Percentiles rank a stretch among this genome's conserved stretches.
phyloP scores from a whole-genome alignment of 1,139 yeast species.

The Pichia sp. region DNA sequence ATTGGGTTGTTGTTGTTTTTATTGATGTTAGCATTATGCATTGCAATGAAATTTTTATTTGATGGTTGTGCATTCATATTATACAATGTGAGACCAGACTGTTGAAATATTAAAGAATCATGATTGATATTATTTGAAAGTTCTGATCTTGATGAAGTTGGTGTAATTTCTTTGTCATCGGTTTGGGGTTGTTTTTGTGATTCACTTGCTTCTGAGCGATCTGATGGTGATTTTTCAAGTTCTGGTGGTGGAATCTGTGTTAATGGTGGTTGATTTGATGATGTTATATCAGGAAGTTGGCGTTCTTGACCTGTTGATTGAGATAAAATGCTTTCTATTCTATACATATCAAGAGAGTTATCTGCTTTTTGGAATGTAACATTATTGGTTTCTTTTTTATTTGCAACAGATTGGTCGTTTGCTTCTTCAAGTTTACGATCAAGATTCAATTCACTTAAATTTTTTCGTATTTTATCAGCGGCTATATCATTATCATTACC shows the following conservation, averaged over 20 bases:
- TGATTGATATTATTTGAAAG: conserved; percentile 1
- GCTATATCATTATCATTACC: not conserved
- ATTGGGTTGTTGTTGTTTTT: not conserved
- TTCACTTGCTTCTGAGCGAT: not conserved
- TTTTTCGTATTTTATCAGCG: not conserved
- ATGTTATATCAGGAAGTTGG: conserved; percentile 19
- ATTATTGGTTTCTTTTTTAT: not conserved
- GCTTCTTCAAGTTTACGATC: not conserved
- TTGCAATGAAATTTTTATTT: conserved; percentile 4
- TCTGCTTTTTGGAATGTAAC: not conserved
- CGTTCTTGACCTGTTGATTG: conserved; percentile 46
- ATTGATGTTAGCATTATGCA: not conserved
- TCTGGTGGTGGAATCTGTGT: not conserved
- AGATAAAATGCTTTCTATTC: conserved; percentile 30
- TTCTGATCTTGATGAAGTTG: conserved; percentile 4
- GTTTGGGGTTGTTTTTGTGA: not conserved
- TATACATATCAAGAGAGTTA: conserved; percentile 12
- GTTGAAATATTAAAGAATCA: conserved; percentile 23
- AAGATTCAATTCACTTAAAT: not conserved
- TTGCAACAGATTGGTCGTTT: not conserved
- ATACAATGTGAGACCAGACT: conserved; percentile 19
- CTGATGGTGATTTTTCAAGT: too few relatives aligned
- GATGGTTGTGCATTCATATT: conserved; percentile 10
- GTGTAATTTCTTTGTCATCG: conserved; percentile 3
- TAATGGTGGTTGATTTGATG: not conserved